Conservation (phyloP, 768 basidiomycete species). For the Lactarius vividus region DNA sequence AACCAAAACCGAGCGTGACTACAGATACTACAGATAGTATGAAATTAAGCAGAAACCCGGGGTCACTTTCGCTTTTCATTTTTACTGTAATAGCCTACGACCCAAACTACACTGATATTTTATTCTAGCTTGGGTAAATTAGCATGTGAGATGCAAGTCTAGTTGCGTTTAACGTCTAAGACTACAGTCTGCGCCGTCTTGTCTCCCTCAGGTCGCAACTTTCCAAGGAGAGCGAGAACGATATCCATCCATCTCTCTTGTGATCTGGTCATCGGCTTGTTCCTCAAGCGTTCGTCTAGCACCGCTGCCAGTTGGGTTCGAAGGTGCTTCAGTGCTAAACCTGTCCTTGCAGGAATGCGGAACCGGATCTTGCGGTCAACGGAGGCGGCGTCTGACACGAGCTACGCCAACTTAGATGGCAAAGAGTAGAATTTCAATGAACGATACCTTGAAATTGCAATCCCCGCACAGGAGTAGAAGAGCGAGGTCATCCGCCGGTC, state of each 20-base stretch:
- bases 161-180: conserved; percentile 18
- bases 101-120: neutral
- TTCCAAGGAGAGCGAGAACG: conserved; percentile 60
- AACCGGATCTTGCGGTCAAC: conserved; percentile 88
- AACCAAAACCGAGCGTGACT: neutral
- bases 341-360: conserved; percentile 63
- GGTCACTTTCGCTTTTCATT: neutral
- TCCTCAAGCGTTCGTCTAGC: conserved; percentile 65
- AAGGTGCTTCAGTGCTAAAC: conserved; percentile 76
- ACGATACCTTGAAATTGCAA: conserved; percentile 75
- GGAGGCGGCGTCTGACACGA: conserved; percentile 63
- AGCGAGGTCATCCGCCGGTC: conserved; percentile 81
- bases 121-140: neutral
- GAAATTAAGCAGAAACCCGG: too few species aligned
- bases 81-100: neutral
- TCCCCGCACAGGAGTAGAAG: conserved; percentile 87
- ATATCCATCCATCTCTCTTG: conserved; percentile 74
- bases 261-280: conserved; percentile 52
- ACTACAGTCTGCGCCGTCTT: conserved; percentile 12
- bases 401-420: conserved; percentile 42
- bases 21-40: too few species aligned
- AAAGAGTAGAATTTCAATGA: neutral
- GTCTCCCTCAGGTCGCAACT: conserved; percentile 35
- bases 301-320: conserved; percentile 59
- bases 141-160: conserved; percentile 5